Evolutionary conservation across 768 basidiomycete genomes (phyloP).

Genomic region (Lactarius tabidus): DNA sequence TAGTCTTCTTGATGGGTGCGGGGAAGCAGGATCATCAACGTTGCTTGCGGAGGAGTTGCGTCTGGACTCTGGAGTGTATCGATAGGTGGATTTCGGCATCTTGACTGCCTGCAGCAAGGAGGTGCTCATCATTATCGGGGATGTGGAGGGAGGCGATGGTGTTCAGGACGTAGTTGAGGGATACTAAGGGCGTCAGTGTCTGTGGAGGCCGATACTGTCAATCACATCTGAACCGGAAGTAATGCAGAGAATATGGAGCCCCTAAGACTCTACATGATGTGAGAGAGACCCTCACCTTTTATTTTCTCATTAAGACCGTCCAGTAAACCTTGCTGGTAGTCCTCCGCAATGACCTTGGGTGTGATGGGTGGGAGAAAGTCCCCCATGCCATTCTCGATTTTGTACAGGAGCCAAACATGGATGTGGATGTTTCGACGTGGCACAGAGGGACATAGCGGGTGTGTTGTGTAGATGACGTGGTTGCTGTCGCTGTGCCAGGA

Average conservation of each 20-base stretch:
- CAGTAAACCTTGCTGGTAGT: too few species aligned
- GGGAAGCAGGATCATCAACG: neutral
- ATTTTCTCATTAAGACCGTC: too few species aligned
- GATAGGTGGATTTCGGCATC: constrained; percentile 69
- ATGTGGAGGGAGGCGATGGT: constrained; percentile 58
- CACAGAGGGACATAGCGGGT: too few species aligned
- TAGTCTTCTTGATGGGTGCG: constrained; percentile 26
- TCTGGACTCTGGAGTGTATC: constrained; percentile 38
- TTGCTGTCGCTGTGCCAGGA: too few species aligned
- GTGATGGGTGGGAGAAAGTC: too few species aligned
- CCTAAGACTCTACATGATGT: too few species aligned
- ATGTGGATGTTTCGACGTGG: too few species aligned
- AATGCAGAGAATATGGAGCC: constrained; percentile 2
- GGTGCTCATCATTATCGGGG: constrained; percentile 46
- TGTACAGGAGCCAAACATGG: too few species aligned
- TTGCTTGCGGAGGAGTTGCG: constrained; percentile 14
- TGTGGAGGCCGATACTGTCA: constrained; percentile 12
- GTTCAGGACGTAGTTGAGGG: constrained; percentile 58
- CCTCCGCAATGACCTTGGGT: too few species aligned
- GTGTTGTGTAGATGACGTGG: too few species aligned
- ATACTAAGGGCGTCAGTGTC: constrained; percentile 44
- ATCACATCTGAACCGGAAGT: neutral
- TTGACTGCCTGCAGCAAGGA: constrained; percentile 76
- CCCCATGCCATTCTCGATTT: too few species aligned
- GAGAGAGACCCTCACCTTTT: too few species aligned